Conservation (phyloP, 2,329 filamentous ascomycete species). For the Colletotrichum sp. region DNA sequence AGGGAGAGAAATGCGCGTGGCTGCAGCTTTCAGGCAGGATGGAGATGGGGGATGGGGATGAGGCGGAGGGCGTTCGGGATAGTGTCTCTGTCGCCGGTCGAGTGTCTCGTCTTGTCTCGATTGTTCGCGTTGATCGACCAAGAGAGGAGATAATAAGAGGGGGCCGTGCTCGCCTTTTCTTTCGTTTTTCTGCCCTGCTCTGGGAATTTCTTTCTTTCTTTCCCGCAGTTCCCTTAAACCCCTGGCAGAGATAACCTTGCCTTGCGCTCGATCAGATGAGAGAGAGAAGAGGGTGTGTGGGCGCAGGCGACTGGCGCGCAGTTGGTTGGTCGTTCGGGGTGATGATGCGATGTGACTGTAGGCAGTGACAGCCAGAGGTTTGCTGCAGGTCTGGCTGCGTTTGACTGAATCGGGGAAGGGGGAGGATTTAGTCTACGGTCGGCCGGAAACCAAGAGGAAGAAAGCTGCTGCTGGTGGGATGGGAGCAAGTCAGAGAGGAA, state of each 20-base stretch:
- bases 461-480: neutral
- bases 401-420: constrained; percentile 2
- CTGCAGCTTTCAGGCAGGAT: neutral
- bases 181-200: neutral
- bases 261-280: neutral
- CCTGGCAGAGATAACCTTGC: neutral
- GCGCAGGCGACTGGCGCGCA: neutral
- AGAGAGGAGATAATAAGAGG: neutral
- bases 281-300: neutral
- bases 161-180: constrained; percentile 5
- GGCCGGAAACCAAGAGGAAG: neutral
- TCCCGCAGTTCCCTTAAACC: neutral
- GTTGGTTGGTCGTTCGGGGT: constrained; percentile 1
- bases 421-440: neutral
- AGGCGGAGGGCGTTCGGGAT: constrained; percentile 6
- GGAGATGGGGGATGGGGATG: neutral
- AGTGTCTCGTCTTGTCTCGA: constrained; percentile 18
- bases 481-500: neutral
- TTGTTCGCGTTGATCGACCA: constrained; percentile 11
- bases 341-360: neutral
- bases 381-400: neutral
- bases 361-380: neutral
- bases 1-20: neutral
- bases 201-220: neutral
- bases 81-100: neutral